These are phyloP conservation scores for Symbiodinium natans DNA, from an alignment of 73 alveolate genomes.

Conservation along the genomic window DNA sequence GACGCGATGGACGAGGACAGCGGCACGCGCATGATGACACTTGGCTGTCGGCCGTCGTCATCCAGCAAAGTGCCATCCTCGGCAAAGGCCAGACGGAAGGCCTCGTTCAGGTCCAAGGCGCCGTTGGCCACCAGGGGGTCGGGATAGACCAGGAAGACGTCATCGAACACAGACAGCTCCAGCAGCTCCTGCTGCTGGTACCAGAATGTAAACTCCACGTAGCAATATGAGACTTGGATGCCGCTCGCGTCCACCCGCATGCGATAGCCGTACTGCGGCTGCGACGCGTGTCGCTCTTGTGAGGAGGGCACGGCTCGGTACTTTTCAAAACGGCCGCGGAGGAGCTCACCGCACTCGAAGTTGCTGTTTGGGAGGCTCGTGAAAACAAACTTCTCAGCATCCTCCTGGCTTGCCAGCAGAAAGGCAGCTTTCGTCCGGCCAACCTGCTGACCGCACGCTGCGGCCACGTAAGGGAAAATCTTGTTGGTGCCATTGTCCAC, in stretches of 20 bases:
- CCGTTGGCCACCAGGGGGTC: slow-evolving; percentile 65
- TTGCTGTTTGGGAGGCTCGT: slow-evolving; percentile 34
- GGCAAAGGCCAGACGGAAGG: slow-evolving; percentile 60
- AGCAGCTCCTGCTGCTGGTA: slow-evolving; percentile 84
- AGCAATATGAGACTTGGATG: slow-evolving; percentile 42
- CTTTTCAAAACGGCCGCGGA: slow-evolving; percentile 47
- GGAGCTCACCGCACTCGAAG: slow-evolving; percentile 71
- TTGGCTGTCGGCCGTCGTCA: slow-evolving; percentile 28
- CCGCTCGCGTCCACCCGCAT: slow-evolving; percentile 41
- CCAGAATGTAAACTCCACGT: slow-evolving; percentile 61
- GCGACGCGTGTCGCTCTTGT: slow-evolving; percentile 31
- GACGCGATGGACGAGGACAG: slow-evolving; percentile 61
- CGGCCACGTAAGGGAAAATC: slow-evolving; percentile 53
- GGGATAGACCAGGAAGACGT: slow-evolving; percentile 51
- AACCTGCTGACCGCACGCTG: slow-evolving; percentile 74
- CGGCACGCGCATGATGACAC: slow-evolving; percentile 20
- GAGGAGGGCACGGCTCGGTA: slow-evolving; percentile 46
- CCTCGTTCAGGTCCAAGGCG: slow-evolving; percentile 34
- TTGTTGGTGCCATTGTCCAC: not conserved
- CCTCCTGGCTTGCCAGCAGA: slow-evolving; percentile 26
- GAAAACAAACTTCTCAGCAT: slow-evolving; percentile 46
- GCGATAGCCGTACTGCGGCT: slow-evolving; percentile 55
- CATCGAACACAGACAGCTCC: slow-evolving; percentile 59
- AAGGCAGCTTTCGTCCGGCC: slow-evolving; percentile 75
- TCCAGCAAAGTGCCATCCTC: slow-evolving; percentile 52